phyloP scores from a whole-genome alignment of 2,329 filamentous ascomycete genomes.

The Lasiodiplodia sp. region DNA sequence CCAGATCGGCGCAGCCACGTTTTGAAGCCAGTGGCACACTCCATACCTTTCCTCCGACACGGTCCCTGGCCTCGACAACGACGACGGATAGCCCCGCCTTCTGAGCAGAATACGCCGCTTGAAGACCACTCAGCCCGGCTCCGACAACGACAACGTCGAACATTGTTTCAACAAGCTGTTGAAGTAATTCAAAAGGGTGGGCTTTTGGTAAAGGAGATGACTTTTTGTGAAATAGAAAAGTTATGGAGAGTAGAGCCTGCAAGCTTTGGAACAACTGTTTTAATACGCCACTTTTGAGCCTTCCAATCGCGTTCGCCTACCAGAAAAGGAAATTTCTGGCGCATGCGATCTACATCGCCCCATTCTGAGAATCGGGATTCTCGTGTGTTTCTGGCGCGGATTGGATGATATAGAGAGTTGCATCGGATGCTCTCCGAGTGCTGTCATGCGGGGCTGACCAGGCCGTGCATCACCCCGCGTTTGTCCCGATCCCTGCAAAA shows the following conservation, averaged over 20 bases:
- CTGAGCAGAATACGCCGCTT: slow-evolving; percentile 44
- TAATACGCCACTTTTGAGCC: not conserved
- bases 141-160: slow-evolving; percentile 50
- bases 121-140: slow-evolving; percentile 48
- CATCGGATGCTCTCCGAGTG: not conserved
- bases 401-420: not conserved
- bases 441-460: not conserved
- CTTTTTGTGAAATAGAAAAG: not conserved
- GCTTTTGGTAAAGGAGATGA: not conserved
- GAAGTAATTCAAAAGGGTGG: no score
- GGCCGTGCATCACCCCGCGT: not conserved
- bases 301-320: not conserved
- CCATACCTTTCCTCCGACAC: slow-evolving; percentile 62
- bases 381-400: not conserved
- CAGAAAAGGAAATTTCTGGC: not conserved
- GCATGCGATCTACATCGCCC: not conserved
- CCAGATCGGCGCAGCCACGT: slow-evolving; percentile 55
- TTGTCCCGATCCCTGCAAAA: not conserved
- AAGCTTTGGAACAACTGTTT: not conserved
- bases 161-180: not conserved
- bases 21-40: slow-evolving; percentile 44
- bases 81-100: slow-evolving; percentile 48
- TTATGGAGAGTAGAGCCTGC: not conserved
- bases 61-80: slow-evolving; percentile 59
- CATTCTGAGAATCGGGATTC: not conserved